A percentile compares a stretch with the other conserved stretches of the same genome.
Evolutionary conservation across 2,329 filamentous ascomycete species (phyloP).

Genomic region (Botrytis squamosa): DNA sequence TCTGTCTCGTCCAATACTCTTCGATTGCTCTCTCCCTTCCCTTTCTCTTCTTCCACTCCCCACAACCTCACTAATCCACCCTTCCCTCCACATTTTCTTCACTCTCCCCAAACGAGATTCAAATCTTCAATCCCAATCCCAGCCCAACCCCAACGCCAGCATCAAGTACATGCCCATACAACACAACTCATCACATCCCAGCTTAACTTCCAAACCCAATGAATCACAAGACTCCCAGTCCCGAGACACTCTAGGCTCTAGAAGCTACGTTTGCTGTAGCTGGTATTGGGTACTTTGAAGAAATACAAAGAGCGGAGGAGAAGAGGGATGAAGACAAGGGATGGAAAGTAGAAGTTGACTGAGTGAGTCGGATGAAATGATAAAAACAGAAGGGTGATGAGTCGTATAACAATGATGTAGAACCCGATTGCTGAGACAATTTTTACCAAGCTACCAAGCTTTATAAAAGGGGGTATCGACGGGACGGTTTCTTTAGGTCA

Average conservation of each 20-base stretch:
- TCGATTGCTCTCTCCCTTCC: no score
- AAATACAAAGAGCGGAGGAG: no score
- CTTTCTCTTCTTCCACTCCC: not conserved
- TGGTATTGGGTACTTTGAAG: not conserved
- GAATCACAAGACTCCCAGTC: rapidly evolving
- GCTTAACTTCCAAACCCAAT: rapidly evolving
- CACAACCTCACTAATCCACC: not conserved
- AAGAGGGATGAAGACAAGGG: no score
- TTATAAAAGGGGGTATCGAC: not conserved
- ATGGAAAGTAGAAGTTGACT: not conserved
- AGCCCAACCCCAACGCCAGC: not conserved
- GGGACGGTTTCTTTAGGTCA: not conserved
- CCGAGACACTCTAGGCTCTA: not conserved
- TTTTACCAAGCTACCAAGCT: not conserved
- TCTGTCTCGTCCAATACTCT: no score
- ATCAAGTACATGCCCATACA: not conserved
- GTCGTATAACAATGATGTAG: not conserved
- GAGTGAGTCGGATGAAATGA: not conserved
- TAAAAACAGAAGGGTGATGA: not conserved
- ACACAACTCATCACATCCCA: not conserved
- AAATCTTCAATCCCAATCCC: not conserved
- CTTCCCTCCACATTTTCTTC: not conserved
- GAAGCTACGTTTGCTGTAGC: not conserved
- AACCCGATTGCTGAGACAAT: not conserved
- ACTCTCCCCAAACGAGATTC: not conserved